Conservation (phyloP, 2,329 filamentous ascomycete species). For the Sclerotinia glacialis region DNA sequence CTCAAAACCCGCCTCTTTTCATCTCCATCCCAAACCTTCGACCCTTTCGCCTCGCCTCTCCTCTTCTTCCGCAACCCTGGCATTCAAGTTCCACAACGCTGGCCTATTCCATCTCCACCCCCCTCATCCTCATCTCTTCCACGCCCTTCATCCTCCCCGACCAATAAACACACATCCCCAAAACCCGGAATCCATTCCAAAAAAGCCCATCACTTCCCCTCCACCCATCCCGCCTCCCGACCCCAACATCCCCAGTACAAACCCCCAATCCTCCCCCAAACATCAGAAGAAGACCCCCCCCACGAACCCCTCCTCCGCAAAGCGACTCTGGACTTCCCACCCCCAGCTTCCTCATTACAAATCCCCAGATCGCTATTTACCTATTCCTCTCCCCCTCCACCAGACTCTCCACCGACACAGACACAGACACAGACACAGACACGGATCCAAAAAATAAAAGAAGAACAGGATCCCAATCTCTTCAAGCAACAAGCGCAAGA, state of each 20-base stretch:
- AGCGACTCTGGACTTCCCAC: slow-evolving; percentile 34
- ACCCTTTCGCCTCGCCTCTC: slow-evolving; percentile 57
- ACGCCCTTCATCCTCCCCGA: neutral
- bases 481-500: slow-evolving; percentile 30
- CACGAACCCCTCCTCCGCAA: slow-evolving; percentile 21
- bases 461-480: neutral
- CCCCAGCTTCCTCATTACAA: slow-evolving; percentile 26
- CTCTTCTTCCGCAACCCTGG: slow-evolving; percentile 58
- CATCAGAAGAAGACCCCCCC: neutral
- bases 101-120: slow-evolving; percentile 22
- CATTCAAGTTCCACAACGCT: slow-evolving; percentile 29
- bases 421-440: neutral
- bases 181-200: neutral
- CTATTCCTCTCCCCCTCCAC: neutral
- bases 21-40: slow-evolving; percentile 51
- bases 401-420: too few relatives aligned
- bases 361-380: slow-evolving; percentile 35
- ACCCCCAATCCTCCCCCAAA: neutral
- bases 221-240: neutral
- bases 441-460: neutral
- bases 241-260: neutral
- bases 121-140: neutral
- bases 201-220: neutral
- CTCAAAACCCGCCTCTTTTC: slow-evolving; percentile 50
- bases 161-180: neutral